Conservation (phyloP, 2,329 filamentous ascomycete genomes). For the Trichoderma atrobrunneum region DNA sequence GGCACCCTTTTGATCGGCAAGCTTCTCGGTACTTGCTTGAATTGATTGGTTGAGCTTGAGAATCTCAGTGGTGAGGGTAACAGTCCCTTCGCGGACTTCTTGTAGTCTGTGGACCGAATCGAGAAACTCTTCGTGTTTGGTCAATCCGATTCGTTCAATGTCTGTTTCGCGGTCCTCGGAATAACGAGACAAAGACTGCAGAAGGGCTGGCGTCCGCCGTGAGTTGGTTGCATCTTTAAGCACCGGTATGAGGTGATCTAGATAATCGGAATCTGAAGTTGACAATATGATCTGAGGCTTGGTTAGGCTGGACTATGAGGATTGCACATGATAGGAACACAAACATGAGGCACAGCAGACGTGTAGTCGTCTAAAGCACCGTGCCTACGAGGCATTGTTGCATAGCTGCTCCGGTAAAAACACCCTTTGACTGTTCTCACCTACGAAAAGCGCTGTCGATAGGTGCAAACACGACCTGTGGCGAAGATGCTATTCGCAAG, state of each 20-base stretch:
- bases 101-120: slow-evolving; percentile 93
- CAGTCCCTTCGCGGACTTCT: slow-evolving; percentile 84
- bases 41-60: slow-evolving; percentile 91
- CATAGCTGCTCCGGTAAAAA: background rate
- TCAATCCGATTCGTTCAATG: slow-evolving; percentile 91
- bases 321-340: slow-evolving; percentile 21
- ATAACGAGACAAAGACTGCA: slow-evolving; percentile 69
- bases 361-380: slow-evolving; percentile 48
- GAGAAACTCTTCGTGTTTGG: slow-evolving; percentile 95
- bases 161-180: slow-evolving; percentile 83
- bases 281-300: slow-evolving; percentile 77
- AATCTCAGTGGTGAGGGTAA: slow-evolving; percentile 84
- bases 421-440: background rate
- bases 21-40: slow-evolving; percentile 87
- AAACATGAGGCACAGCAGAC: slow-evolving; percentile 46
- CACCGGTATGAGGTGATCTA: slow-evolving; percentile 92
- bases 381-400: slow-evolving; percentile 44
- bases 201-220: slow-evolving; percentile 68
- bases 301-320: slow-evolving; percentile 19
- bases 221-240: slow-evolving; percentile 84
- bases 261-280: slow-evolving; percentile 86
- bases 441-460: background rate
- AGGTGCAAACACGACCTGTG: background rate
- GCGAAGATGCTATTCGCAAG: background rate
- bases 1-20: slow-evolving; percentile 91